Base-by-base conservation (phyloP, 441 rosid genomes). In the Pelargonium fulgidum region DNA sequence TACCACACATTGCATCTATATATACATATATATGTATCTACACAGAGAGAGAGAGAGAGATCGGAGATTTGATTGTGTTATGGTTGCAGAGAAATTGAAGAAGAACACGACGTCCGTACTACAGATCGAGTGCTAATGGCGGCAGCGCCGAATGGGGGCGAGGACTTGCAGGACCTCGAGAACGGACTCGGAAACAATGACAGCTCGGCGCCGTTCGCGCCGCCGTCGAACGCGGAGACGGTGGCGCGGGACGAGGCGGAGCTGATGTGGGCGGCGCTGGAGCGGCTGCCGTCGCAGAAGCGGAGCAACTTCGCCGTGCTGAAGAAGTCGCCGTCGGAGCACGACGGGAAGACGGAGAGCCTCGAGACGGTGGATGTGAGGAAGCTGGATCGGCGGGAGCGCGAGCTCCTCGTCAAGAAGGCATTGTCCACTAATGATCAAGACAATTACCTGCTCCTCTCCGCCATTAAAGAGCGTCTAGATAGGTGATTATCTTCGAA, bases 351-450 rank as follows among this genome's bases (percentile, higher is more conserved):
- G 73, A 66, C 48, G 66, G 64, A 4, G 0, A 59, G 39, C 1
- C 74, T 79, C 7, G 93, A 91, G 75, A 82, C 87, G 10, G 79
- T 91, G 6, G 95, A 93, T 45, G 97, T 91, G 12, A 81, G 81
- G 70, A 91, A 78, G 64, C 80, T 93, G 6, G 87, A 83, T 73
- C 89, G 91, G 2, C 12, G 64, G 6, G 71, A 72, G 12, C 84
- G 99, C 26, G 93, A 91, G 81, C 90, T 81, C 48, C 79, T 93
- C 16, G 89, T 93, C 47, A 82, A 84, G 78, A 84, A 87, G 75
- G 97, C 97, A 3, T 80, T 91, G 47, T 96, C 96, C 0, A 91
- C 99, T 36, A 86, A 86, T 44, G 89, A 86, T 64, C 99, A 89
- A 66, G 99, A 93, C 70, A 93, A 93, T 68, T 77, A 17, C 70